Conservation (phyloP, 176 grass and related monocot species). For the Eragrostis curvula region DNA sequence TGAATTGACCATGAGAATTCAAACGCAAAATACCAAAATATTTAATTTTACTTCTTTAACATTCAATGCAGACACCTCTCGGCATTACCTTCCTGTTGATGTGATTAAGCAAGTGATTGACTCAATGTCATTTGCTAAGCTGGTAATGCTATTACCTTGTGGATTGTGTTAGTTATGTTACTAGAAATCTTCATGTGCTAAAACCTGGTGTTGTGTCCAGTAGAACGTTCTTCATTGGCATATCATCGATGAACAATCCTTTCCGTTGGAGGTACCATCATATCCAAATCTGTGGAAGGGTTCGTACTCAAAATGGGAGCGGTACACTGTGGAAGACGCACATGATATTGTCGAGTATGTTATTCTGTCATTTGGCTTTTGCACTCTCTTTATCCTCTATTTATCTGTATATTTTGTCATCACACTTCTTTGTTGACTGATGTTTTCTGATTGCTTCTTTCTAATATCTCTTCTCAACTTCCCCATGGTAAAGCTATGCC, state of each 20-base stretch:
- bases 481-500: constrained; percentile 68
- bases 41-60: constrained; percentile 18
- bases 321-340: constrained; percentile 89
- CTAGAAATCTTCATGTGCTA: constrained; percentile 43
- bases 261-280: constrained; percentile 90
- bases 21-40: constrained; percentile 12
- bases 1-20: background rate
- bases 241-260: constrained; percentile 94
- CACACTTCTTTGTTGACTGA: constrained; percentile 26
- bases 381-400: constrained; percentile 21
- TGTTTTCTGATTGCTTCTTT: constrained; percentile 43
- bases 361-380: constrained; percentile 7
- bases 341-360: constrained; percentile 86
- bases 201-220: constrained; percentile 68
- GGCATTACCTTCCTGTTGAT: constrained; percentile 83
- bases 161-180: constrained; percentile 24
- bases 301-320: constrained; percentile 82
- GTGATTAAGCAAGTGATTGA: constrained; percentile 95
- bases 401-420: constrained; percentile 10
- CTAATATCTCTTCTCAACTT: constrained; percentile 36
- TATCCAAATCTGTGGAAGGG: constrained; percentile 92
- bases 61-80: constrained; percentile 77
- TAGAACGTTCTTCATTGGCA: constrained; percentile 99
- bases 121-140: constrained; percentile 96
- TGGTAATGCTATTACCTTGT: constrained; percentile 62